Base-by-base conservation (phyloP, 306 rosid species). In the Cicer cuneatum region DNA sequence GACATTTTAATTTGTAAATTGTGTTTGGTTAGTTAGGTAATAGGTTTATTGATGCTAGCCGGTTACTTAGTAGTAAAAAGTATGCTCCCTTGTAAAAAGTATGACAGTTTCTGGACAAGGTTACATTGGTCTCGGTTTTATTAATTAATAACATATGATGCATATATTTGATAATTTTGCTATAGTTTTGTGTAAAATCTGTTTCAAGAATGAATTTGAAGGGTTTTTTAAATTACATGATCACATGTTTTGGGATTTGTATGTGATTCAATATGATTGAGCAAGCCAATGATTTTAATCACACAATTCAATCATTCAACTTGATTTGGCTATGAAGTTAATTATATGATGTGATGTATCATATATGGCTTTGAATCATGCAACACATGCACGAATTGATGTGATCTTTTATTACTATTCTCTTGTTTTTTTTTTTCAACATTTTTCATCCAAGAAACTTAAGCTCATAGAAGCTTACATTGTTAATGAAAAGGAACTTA, bases 1-100 rank as follows among this genome's bases (percentile, higher is more conserved):
- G 21, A 48, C 40, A n/a, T 64, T 51, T 69, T n/a, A 39, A 43
- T 69, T 10, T 74, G 59, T 61, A 46, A 21, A 43, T 61, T 69
- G 47, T 29, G 54, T 42, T 21, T 43, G 35, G 10, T 37, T 62
- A 37, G 41, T 63, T 39, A 35, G 46, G 21, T 37, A 47, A n/a
- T 33, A 37, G 40, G 56, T 29, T 29, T 52, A 65, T 52, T 52
- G 12, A 66, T 80, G 71, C 18, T 39, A 78, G 24, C 10, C 11
- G 19, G 12, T 71, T 62, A 62, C 13, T 62, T 37, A 24, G 40
- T 7, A 38, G 38, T 19, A 69, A 48, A 14, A 60, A 29, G 7
- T 39, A 13, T 75, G 72, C 7, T 45, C 39, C 35, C n/a, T 7
- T 1, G 3, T 48, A 24, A 8, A 5, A 53, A 60, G 13, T 5